Percentiles rank a stretch among this genome's conserved stretches.
Evolutionary conservation across 2,329 filamentous ascomycete genomes (phyloP).

Genomic region (Nigrospora osmanthi): DNA sequence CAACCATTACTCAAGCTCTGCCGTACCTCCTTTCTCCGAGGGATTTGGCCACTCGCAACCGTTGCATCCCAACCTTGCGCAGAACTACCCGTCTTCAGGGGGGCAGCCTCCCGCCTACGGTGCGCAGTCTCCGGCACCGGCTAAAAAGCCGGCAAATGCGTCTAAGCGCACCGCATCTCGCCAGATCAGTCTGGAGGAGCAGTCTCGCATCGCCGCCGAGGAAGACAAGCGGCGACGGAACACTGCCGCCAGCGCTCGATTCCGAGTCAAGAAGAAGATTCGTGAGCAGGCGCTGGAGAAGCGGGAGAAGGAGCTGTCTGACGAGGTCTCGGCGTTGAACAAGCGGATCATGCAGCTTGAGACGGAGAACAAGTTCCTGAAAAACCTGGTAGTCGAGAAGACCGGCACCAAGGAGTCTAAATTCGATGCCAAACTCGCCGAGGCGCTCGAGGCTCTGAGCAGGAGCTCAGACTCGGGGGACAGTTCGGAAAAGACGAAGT

Average conservation of each 20-base stretch:
- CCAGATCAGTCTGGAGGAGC: slow-evolving; percentile 57
- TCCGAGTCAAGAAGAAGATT: slow-evolving; percentile 95
- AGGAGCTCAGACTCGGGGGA: slow-evolving; percentile 11
- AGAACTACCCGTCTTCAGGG: slow-evolving; percentile 32
- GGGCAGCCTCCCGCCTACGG: slow-evolving; percentile 28
- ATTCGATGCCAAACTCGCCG: slow-evolving; percentile 25
- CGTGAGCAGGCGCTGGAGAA: slow-evolving; percentile 79
- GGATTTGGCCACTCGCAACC: slow-evolving; percentile 34
- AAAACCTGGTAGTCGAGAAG: slow-evolving; percentile 75
- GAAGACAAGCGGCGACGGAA: slow-evolving; percentile 87
- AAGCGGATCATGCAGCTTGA: slow-evolving; percentile 60
- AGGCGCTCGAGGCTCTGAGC: slow-evolving; percentile 3
- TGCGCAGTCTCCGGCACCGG: slow-evolving; percentile 22
- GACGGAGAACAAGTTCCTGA: slow-evolving; percentile 34
- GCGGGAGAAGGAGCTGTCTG: slow-evolving; percentile 73
- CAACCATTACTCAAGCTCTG: slow-evolving; percentile 41
- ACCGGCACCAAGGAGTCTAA: slow-evolving; percentile 55
- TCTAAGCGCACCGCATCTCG: slow-evolving; percentile 24
- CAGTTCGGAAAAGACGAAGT: neutral
- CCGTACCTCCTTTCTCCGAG: slow-evolving; percentile 37
- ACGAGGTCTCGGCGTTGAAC: slow-evolving; percentile 70
- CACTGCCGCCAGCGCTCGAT: slow-evolving; percentile 80
- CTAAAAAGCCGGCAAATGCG: slow-evolving; percentile 39
- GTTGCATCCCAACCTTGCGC: slow-evolving; percentile 43
- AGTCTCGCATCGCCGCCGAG: slow-evolving; percentile 67